A percentile compares a stretch with the other conserved stretches of the same genome.
Conservation (phyloP, 768 basidiomycete genomes). For the Polyporus arcularius region DNA sequence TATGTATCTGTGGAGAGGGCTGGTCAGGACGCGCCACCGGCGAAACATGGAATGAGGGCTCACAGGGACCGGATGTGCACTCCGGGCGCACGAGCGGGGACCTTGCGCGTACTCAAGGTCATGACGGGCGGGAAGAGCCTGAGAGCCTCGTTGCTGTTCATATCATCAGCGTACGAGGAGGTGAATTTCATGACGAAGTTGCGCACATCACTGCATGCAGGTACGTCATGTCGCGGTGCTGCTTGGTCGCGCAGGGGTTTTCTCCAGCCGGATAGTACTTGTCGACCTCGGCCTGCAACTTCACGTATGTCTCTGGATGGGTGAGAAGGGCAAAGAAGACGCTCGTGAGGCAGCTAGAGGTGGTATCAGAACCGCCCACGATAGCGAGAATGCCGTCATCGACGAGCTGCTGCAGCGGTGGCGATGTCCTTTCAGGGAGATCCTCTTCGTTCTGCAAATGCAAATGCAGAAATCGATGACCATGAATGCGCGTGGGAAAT, state of each 20-base stretch:
- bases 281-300: conserved; percentile 29
- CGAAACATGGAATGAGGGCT: too few species aligned
- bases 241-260: conserved; percentile 20
- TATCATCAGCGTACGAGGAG: too few species aligned
- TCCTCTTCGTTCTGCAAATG: conserved; percentile 19
- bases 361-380: conserved; percentile 33
- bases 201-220: conserved; percentile 39
- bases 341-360: conserved; percentile 24
- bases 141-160: conserved; percentile 44
- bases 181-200: neutral
- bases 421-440: neutral
- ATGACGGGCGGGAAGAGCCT: conserved; percentile 43
- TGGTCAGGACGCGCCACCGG: too few species aligned
- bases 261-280: conserved; percentile 22
- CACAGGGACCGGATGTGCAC: conserved; percentile 35
- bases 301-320: conserved; percentile 16
- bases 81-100: conserved; percentile 27
- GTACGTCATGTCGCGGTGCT: conserved; percentile 30
- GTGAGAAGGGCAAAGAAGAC: conserved; percentile 28
- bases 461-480: too few species aligned
- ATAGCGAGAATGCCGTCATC: conserved; percentile 26
- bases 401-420: conserved; percentile 10
- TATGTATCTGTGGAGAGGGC: neutral
- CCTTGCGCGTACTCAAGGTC: conserved; percentile 38
- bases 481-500: neutral